Evolutionary conservation across 1,284 basidiomycete species (phyloP).

Genomic region (Ustilago loliicola): DNA sequence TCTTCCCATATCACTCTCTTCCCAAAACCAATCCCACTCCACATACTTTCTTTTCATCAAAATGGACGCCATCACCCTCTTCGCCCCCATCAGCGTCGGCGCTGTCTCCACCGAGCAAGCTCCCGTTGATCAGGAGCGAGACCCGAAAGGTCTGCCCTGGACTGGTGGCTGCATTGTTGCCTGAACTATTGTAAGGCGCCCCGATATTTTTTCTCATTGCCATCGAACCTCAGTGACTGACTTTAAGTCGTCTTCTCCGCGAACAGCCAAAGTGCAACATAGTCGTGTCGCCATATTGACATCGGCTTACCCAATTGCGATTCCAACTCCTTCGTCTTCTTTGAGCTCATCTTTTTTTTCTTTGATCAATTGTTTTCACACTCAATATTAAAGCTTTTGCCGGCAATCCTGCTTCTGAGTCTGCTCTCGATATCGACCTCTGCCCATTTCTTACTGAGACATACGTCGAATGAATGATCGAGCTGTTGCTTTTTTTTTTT

Average conservation of each 20-base stretch:
- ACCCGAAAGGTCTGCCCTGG: constrained; percentile 6
- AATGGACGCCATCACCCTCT: constrained; percentile 28
- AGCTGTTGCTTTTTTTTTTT: too few relatives aligned
- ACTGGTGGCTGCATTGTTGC: constrained; percentile 18
- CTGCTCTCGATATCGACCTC: not conserved
- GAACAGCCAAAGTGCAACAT: not conserved
- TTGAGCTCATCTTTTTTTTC: not conserved
- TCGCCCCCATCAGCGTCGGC: constrained; percentile 20
- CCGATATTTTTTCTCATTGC: too few relatives aligned
- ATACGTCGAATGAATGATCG: too few relatives aligned
- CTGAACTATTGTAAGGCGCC: not conserved
- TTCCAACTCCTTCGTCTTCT: not conserved
- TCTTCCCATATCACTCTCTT: not conserved
- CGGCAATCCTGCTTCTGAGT: not conserved
- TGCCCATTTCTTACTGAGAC: not conserved
- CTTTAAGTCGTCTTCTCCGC: not conserved
- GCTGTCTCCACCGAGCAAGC: constrained; percentile 25
- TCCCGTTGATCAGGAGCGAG: constrained; percentile 20
- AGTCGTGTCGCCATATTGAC: not conserved
- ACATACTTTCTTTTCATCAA: not conserved
- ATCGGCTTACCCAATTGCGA: not conserved
- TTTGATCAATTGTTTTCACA: not conserved
- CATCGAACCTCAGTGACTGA: not conserved
- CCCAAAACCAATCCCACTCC: not conserved
- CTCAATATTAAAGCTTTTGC: not conserved